phyloP scores from a whole-genome alignment of 139 green algal species.

The Chlamydomonas sp. region DNA sequence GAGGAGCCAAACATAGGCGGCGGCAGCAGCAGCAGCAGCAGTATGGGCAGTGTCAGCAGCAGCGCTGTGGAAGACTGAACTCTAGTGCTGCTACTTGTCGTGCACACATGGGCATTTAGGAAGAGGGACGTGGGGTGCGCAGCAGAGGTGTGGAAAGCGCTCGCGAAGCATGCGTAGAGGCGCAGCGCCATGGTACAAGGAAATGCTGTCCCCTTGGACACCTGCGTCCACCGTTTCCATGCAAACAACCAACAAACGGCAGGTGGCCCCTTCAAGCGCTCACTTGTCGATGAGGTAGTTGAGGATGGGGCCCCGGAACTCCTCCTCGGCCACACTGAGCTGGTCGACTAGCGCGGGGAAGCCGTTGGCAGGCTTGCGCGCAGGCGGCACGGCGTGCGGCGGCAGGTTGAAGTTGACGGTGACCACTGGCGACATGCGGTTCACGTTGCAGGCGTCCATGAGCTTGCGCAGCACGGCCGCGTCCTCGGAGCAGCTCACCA shows the following conservation, averaged over 20 bases:
- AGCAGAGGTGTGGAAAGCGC: no score
- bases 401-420: constrained; percentile 14
- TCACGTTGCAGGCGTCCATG: not conserved
- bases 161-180: no score
- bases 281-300: constrained; percentile 53
- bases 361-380: not conserved
- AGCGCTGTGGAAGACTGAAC: no score
- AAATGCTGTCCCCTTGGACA: no score
- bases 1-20: no score
- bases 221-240: no score
- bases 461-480: constrained; percentile 12
- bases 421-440: not conserved
- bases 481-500: constrained; percentile 38
- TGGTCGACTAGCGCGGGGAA: constrained; percentile 35
- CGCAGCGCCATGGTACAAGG: no score
- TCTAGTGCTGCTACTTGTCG: no score
- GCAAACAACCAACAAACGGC: not conserved
- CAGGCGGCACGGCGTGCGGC: constrained; percentile 19
- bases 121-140: no score
- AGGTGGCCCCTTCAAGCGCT: not conserved
- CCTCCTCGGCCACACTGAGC: constrained; percentile 27
- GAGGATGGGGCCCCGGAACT: constrained; percentile 16
- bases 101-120: no score
- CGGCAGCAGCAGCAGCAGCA: no score
- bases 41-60: no score